phyloP scores from a whole-genome alignment of 1,139 yeast species.

The Scheffersomyces lignicola region DNA sequence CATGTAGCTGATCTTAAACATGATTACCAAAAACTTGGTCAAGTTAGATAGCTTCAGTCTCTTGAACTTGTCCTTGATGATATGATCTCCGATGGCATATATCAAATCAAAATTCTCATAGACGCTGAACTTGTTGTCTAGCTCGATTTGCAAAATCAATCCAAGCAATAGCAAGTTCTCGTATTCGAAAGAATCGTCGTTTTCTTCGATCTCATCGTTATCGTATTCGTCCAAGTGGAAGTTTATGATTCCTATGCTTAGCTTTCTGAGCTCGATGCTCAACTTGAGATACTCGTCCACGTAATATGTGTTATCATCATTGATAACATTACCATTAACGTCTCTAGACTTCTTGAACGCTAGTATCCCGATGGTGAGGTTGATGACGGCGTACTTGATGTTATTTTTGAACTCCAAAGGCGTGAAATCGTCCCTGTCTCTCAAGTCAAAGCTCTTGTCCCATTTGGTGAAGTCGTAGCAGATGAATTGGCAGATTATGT shows the following conservation, averaged over 20 bases:
- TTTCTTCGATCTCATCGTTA: slow-evolving; percentile 17
- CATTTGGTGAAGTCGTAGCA: slow-evolving; percentile 22
- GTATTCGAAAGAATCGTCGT: slow-evolving; percentile 15
- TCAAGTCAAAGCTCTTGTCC: slow-evolving; percentile 13
- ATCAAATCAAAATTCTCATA: slow-evolving; percentile 45
- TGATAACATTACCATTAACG: slow-evolving; percentile 8
- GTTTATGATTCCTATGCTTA: slow-evolving; percentile 36
- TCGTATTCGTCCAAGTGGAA: slow-evolving; percentile 46
- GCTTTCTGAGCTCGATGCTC: slow-evolving; percentile 40
- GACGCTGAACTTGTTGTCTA: slow-evolving; percentile 39
- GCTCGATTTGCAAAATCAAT: slow-evolving; percentile 37
- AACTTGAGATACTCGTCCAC: slow-evolving; percentile 28
- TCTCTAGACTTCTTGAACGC: slow-evolving; percentile 20
- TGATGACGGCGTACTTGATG: slow-evolving; percentile 26
- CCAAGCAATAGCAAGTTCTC: slow-evolving; percentile 28
- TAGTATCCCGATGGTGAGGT: slow-evolving; percentile 27
- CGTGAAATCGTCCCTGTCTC: slow-evolving; percentile 11
- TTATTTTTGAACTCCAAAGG: slow-evolving; percentile 15
- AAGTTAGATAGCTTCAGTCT: slow-evolving; percentile 14
- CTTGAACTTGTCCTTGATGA: slow-evolving; percentile 24
- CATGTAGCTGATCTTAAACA: slow-evolving; percentile 29
- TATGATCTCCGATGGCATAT: slow-evolving; percentile 44
- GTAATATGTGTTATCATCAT: slow-evolving; percentile 14
- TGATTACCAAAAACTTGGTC: slow-evolving; percentile 23
- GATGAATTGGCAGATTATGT: slow-evolving; percentile 32